These are phyloP conservation scores for Dittrichia graveolens DNA, from an alignment of 129 eudicot species.

Conservation along the genomic window DNA sequence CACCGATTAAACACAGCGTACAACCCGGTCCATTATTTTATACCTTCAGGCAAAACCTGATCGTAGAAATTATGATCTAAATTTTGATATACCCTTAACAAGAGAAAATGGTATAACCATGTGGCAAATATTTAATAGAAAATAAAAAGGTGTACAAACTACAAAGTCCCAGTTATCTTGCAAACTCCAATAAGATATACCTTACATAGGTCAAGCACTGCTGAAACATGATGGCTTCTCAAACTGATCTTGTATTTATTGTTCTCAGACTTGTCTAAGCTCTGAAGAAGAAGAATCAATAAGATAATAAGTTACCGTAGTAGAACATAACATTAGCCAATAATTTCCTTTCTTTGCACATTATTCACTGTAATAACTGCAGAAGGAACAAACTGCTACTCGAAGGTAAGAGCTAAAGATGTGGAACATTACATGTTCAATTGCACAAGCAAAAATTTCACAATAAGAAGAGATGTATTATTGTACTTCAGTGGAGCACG, in stretches of 20 bases:
- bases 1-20: too few species aligned
- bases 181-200: constrained; percentile 38
- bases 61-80: too few species aligned
- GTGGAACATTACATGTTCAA: neutral
- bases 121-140: neutral
- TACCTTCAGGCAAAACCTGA: too few species aligned
- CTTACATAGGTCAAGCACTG: constrained; percentile 81
- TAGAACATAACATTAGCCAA: constrained; percentile 11
- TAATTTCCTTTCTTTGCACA: neutral
- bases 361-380: constrained; percentile 1
- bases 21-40: too few species aligned
- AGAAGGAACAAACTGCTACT: constrained; percentile 20
- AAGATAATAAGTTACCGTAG: constrained; percentile 6
- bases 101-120: too few species aligned
- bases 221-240: constrained; percentile 81
- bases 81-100: too few species aligned
- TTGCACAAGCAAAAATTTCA: neutral
- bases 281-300: constrained; percentile 45
- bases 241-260: constrained; percentile 62
- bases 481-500: neutral
- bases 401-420: neutral
- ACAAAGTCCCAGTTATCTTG: constrained; percentile 7
- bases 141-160: neutral
- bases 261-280: constrained; percentile 61
- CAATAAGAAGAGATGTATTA: neutral